Evolutionary conservation across 148 eudicot genomes (phyloP).

Genomic region (Cornus kousa): DNA sequence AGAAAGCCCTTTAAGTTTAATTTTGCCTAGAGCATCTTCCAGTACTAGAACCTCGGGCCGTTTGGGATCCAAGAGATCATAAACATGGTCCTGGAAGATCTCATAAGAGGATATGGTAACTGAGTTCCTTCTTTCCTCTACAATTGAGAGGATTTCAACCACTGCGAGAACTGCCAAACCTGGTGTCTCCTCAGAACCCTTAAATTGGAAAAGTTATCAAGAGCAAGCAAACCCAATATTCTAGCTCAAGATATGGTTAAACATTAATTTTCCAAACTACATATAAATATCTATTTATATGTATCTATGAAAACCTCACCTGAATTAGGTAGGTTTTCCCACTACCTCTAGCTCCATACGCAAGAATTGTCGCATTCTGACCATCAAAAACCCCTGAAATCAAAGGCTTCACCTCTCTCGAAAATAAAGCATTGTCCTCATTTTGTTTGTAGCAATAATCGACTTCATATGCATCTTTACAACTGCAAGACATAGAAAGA

Average conservation of each 20-base stretch:
- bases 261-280: not conserved
- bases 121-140: conserved; percentile 39
- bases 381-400: conserved; percentile 59
- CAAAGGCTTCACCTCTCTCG: conserved; percentile 59
- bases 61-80: conserved; percentile 60
- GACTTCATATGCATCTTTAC: conserved; percentile 55
- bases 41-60: conserved; percentile 60
- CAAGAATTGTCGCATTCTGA: conserved; percentile 56
- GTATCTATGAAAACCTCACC: conserved; percentile 30
- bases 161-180: conserved; percentile 62
- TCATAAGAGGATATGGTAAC: conserved; percentile 71
- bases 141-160: conserved; percentile 47
- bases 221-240: not conserved
- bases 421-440: conserved; percentile 36
- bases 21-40: conserved; percentile 70
- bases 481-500: conserved; percentile 25
- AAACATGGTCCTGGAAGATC: conserved; percentile 62
- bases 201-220: not conserved
- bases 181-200: conserved; percentile 69
- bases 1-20: conserved; percentile 78
- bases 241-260: not conserved
- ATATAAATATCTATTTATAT: not conserved
- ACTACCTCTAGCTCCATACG: conserved; percentile 79
- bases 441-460: conserved; percentile 71
- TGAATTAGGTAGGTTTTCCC: conserved; percentile 83